These are phyloP conservation scores for Rubus idaeus DNA, from an alignment of 306 rosid species.

Conservation along the genomic window DNA sequence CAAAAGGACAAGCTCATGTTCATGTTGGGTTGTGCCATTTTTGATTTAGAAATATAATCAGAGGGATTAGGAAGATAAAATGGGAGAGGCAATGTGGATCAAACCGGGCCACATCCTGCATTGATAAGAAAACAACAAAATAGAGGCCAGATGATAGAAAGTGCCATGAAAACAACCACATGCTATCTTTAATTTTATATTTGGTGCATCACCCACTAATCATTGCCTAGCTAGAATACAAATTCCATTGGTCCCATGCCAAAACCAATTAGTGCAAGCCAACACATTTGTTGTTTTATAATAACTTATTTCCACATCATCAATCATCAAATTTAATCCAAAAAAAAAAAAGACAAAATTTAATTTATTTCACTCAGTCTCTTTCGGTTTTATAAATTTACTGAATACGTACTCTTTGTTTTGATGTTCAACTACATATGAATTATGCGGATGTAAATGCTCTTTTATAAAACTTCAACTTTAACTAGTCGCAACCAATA, in stretches of 20 bases:
- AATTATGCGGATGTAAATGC: too few relatives aligned
- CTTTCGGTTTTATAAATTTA: too few relatives aligned
- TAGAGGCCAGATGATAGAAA: slow-evolving; percentile 41
- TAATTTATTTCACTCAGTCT: too few relatives aligned
- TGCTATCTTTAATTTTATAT: slow-evolving; percentile 42
- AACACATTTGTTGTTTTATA: slow-evolving; percentile 32
- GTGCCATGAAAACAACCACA: slow-evolving; percentile 64
- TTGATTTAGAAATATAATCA: not conserved
- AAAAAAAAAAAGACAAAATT: too few relatives aligned
- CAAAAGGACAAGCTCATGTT: not conserved
- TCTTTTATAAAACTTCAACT: too few relatives aligned
- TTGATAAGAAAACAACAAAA: slow-evolving; percentile 24
- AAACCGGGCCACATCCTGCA: slow-evolving; percentile 51
- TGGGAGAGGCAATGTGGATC: slow-evolving; percentile 52
- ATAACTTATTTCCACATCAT: slow-evolving; percentile 32
- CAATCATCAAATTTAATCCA: not conserved
- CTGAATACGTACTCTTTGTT: not conserved
- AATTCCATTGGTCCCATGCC: slow-evolving; percentile 51
- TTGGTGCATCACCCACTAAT: slow-evolving; percentile 70
- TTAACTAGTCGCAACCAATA: too few relatives aligned
- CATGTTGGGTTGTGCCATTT: not conserved
- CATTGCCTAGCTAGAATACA: slow-evolving; percentile 64
- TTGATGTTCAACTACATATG: too few relatives aligned
- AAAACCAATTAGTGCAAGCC: slow-evolving; percentile 49
- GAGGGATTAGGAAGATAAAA: not conserved